Conservation (phyloP, 148 eudicot species). For the Suaeda aralocaspica region DNA sequence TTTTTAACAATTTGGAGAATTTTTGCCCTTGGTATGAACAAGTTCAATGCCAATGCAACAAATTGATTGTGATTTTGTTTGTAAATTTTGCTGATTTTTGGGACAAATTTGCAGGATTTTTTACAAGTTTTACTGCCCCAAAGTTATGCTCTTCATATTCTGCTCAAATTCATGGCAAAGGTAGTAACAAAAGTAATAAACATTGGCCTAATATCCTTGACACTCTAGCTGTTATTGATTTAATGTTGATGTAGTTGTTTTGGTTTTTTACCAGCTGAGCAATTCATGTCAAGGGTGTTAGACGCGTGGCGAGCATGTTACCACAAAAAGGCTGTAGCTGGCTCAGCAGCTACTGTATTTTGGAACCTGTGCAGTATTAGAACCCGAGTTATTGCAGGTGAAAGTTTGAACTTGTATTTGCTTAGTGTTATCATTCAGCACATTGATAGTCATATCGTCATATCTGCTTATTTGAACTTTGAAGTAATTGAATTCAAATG, state of each 20-base stretch:
- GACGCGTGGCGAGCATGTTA: slow-evolving; percentile 73
- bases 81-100: background rate
- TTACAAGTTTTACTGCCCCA: slow-evolving; percentile 74
- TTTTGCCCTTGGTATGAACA: slow-evolving; percentile 63
- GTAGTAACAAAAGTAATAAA: slow-evolving; percentile 16
- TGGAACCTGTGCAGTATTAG: slow-evolving; percentile 74
- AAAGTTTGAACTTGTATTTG: background rate
- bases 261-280: slow-evolving; percentile 42
- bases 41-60: background rate
- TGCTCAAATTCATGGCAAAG: slow-evolving; percentile 48
- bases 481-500: too few relatives aligned
- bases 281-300: slow-evolving; percentile 39
- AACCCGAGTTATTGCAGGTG: slow-evolving; percentile 82
- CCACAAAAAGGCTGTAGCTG: slow-evolving; percentile 71
- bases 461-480: too few relatives aligned
- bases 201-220: background rate
- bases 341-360: slow-evolving; percentile 69
- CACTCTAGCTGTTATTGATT: background rate
- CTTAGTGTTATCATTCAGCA: background rate
- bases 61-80: background rate
- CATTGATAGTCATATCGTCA: too few relatives aligned
- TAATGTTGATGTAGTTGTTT: slow-evolving; percentile 15
- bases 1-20: slow-evolving; percentile 69
- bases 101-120: slow-evolving; percentile 57
- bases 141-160: slow-evolving; percentile 62